Percentiles rank a stretch among this genome's conserved stretches.
Conservation (phyloP, 805 yeast species). For the Kurtzmaniella fragi region DNA sequence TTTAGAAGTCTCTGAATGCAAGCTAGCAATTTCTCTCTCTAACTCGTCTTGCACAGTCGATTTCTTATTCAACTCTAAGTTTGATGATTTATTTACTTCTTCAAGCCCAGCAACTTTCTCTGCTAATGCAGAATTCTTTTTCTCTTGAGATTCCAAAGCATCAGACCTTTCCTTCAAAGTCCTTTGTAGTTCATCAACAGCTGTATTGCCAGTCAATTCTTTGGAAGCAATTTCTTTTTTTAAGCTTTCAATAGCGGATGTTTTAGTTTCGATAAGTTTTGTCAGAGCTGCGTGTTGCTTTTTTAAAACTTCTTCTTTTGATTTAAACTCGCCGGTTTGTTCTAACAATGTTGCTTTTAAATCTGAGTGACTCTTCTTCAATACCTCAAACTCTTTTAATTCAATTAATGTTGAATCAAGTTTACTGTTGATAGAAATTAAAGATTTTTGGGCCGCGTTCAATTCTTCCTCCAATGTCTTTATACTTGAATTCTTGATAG, state of each 20-base stretch:
- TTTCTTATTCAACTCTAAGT: too few relatives aligned
- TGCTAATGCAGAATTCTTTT: not conserved
- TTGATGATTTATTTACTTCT: not conserved
- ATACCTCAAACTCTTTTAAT: not conserved
- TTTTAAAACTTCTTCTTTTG: not conserved
- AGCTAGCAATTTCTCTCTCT: too few relatives aligned
- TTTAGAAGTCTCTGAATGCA: too few relatives aligned
- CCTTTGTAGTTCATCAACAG: too few relatives aligned
- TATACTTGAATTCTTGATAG: not conserved
- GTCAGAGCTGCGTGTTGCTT: too few relatives aligned
- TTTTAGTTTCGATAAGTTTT: too few relatives aligned
- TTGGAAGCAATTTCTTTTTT: too few relatives aligned
- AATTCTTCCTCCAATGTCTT: not conserved
- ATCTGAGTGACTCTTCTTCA: not conserved
- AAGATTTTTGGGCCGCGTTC: not conserved
- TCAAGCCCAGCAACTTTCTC: not conserved
- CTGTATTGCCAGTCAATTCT: too few relatives aligned
- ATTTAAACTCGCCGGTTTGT: not conserved
- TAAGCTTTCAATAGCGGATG: too few relatives aligned
- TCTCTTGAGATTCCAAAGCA: too few relatives aligned
- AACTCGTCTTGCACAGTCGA: too few relatives aligned
- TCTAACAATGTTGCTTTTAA: not conserved
- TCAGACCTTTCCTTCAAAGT: too few relatives aligned
- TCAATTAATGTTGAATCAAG: not conserved
- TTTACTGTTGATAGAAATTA: not conserved